These are phyloP conservation scores for Piromyces finnis DNA, from an alignment of 192 early-diverging fungal genomes.

Conservation along the genomic window DNA sequence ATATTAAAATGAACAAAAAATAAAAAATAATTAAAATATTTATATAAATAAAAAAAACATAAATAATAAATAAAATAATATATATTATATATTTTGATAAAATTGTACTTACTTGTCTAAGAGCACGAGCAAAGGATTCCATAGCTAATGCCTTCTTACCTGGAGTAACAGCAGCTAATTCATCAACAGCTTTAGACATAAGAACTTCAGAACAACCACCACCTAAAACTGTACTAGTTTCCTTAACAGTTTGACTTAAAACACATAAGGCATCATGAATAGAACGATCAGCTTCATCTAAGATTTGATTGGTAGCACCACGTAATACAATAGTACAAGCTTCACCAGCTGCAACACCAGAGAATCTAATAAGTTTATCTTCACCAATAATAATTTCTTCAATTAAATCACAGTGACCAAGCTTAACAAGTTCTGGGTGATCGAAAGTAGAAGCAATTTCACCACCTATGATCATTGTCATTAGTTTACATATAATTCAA, in stretches of 20 bases:
- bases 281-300: slow-evolving; percentile 94
- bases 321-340: slow-evolving; percentile 97
- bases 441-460: slow-evolving; percentile 98
- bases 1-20: too few relatives aligned
- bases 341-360: slow-evolving; percentile 82
- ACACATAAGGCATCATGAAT: slow-evolving; percentile 94
- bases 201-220: slow-evolving; percentile 95
- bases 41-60: too few relatives aligned
- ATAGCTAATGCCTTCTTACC: slow-evolving; percentile 92
- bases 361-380: slow-evolving; percentile 93
- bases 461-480: slow-evolving; percentile 34
- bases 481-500: too few relatives aligned
- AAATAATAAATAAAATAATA: neutral
- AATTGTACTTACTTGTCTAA: slow-evolving; percentile 31
- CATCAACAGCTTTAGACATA: slow-evolving; percentile 95
- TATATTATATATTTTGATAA: too few relatives aligned
- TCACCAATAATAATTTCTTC: slow-evolving; percentile 99
- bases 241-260: slow-evolving; percentile 81
- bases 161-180: slow-evolving; percentile 69
- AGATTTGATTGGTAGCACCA: slow-evolving; percentile 80
- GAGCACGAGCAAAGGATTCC: slow-evolving; percentile 83
- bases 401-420: slow-evolving; percentile 89
- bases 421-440: slow-evolving; percentile 84
- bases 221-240: slow-evolving; percentile 83
- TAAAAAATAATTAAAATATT: too few relatives aligned